phyloP scores from a whole-genome alignment of 2,329 filamentous ascomycete species.

The Mycosphaerella arachidis region DNA sequence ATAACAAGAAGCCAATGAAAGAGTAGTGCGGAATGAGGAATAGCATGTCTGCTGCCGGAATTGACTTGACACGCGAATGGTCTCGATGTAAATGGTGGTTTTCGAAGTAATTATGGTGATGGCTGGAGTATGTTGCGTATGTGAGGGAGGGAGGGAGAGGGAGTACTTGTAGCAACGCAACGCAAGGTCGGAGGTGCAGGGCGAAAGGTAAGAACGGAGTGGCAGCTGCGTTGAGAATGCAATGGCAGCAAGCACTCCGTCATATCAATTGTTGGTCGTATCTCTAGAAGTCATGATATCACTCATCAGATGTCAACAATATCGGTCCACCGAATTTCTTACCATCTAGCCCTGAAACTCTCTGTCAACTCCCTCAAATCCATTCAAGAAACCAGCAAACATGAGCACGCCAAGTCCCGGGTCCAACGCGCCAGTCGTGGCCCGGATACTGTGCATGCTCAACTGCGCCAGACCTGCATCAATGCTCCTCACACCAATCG shows the following conservation, averaged over 20 bases:
- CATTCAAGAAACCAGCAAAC: conserved; percentile 84
- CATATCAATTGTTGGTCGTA: neutral
- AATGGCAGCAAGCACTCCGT: neutral
- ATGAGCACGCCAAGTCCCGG: conserved; percentile 82
- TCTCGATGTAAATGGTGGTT: too few relatives aligned
- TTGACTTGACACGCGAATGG: too few relatives aligned
- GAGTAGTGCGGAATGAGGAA: too few relatives aligned
- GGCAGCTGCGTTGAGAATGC: neutral
- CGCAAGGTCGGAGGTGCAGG: neutral
- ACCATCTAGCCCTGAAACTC: conserved; percentile 55
- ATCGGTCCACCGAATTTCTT: neutral
- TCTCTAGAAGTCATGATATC: neutral
- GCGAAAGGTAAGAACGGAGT: neutral
- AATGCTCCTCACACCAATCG: conserved; percentile 74
- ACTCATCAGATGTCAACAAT: neutral
- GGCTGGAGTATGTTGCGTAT: too few relatives aligned
- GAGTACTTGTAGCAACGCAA: too few relatives aligned
- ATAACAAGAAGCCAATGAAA: too few relatives aligned
- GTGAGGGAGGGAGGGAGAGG: too few relatives aligned
- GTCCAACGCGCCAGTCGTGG: conserved; percentile 79
- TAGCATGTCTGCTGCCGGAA: too few relatives aligned
- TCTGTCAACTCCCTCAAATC: conserved; percentile 76
- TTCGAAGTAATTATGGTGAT: too few relatives aligned
- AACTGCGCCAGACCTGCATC: conserved; percentile 88
- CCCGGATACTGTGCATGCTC: conserved; percentile 89